A percentile compares a stretch with the other conserved stretches of the same genome.
Evolutionary conservation across 2,329 filamentous ascomycete genomes (phyloP).

Genomic region (Botrytis tulipae): DNA sequence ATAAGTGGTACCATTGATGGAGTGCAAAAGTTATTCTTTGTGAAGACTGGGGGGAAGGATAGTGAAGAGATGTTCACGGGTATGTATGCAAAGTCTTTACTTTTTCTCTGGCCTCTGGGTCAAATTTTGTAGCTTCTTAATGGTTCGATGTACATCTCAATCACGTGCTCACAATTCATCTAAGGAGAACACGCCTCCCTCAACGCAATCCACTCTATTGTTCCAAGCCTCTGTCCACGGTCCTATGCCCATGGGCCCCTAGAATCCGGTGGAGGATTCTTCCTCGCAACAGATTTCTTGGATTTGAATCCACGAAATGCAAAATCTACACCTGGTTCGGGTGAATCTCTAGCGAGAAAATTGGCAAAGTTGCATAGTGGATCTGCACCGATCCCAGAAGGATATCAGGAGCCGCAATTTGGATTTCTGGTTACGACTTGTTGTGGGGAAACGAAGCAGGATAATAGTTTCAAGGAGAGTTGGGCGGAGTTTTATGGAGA

Average conservation of each 20-base stretch:
- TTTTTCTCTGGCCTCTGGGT: not conserved
- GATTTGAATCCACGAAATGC: slow-evolving; percentile 50
- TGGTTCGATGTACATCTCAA: not conserved
- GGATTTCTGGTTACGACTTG: slow-evolving; percentile 84
- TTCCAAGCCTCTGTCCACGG: slow-evolving; percentile 73
- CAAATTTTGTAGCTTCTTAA: slow-evolving; percentile 8
- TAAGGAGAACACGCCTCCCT: slow-evolving; percentile 79
- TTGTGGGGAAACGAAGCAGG: slow-evolving; percentile 80
- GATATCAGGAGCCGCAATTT: slow-evolving; percentile 62
- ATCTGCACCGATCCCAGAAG: slow-evolving; percentile 63
- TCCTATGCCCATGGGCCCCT: slow-evolving; percentile 70
- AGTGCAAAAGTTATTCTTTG: slow-evolving; percentile 55
- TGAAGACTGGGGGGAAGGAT: slow-evolving; percentile 65
- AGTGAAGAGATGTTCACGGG: slow-evolving; percentile 71
- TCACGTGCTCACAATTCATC: slow-evolving; percentile 29
- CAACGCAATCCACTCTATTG: slow-evolving; percentile 71
- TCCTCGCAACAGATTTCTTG: slow-evolving; percentile 77
- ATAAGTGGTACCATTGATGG: slow-evolving; percentile 43
- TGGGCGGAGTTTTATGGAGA: slow-evolving; percentile 89
- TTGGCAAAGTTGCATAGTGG: slow-evolving; percentile 77
- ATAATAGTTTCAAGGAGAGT: slow-evolving; percentile 68
- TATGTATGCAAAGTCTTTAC: slow-evolving; percentile 42
- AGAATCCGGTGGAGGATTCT: slow-evolving; percentile 42
- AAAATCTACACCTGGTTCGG: slow-evolving; percentile 39
- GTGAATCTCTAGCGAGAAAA: slow-evolving; percentile 64